Conservation (phyloP, 2,329 filamentous ascomycete species). For the Neurospora sp. region DNA sequence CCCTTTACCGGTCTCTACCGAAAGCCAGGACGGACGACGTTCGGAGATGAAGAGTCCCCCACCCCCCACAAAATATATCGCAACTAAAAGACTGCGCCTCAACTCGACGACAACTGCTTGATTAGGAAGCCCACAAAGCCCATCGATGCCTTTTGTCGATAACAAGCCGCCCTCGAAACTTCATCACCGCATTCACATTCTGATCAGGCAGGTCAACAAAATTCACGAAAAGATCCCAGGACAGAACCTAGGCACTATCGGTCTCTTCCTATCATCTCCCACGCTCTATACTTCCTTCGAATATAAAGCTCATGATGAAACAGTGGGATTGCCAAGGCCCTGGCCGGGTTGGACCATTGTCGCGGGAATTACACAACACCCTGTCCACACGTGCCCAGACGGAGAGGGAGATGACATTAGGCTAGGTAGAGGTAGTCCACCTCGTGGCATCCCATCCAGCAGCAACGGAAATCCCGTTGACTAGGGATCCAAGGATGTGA, state of each 20-base stretch:
- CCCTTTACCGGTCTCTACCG: not conserved
- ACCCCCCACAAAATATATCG: not conserved
- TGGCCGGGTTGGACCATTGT: not conserved
- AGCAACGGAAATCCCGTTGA: not conserved
- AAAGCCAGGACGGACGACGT: not conserved
- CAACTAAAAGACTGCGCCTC: not conserved
- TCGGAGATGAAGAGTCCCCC: not conserved
- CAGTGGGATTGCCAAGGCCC: not conserved
- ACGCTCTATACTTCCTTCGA: not conserved
- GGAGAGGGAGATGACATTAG: not conserved
- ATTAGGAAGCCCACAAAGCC: not conserved
- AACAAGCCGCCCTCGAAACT: not conserved
- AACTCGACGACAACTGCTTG: not conserved
- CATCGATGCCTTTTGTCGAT: not conserved
- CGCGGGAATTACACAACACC: not conserved
- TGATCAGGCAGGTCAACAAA: not conserved
- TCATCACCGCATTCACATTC: not conserved
- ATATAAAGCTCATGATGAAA: not conserved
- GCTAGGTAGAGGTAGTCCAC: not conserved
- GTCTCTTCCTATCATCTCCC: not conserved
- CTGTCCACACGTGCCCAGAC: not conserved
- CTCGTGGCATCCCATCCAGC: not conserved
- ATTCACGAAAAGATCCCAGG: not conserved
- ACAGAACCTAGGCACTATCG: not conserved
- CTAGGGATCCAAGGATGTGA: not conserved